Percentiles rank a stretch among this genome's conserved stretches.
Conservation (phyloP, 148 eudicot species). For the Dianthus caryophyllus region DNA sequence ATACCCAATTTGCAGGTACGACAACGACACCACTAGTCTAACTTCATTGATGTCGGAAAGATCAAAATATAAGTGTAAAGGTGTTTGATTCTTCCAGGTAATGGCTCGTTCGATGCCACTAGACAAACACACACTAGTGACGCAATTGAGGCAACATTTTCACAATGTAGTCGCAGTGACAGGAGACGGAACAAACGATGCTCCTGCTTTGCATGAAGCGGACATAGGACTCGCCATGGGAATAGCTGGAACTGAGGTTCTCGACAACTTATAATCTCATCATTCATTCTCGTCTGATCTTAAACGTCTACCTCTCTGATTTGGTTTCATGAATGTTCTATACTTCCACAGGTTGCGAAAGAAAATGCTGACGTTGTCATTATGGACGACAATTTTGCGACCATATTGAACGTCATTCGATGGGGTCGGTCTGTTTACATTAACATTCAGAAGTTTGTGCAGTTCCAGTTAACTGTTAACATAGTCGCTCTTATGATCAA, state of each 20-base stretch:
- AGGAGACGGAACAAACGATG: conserved; percentile 89
- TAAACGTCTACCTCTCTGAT: not conserved
- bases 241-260: conserved; percentile 77
- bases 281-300: not conserved
- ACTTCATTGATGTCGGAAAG: no score
- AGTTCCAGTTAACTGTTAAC: conserved; percentile 87
- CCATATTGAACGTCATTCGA: conserved; percentile 64
- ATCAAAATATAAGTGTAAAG: not conserved
- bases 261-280: not conserved
- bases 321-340: not conserved
- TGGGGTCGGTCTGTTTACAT: conserved; percentile 88
- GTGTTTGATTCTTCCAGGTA: conserved; percentile 35
- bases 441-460: conserved; percentile 88
- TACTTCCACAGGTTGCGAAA: conserved; percentile 62
- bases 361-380: conserved; percentile 80
- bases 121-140: conserved; percentile 66
- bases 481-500: conserved; percentile 75
- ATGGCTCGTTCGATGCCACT: conserved; percentile 79
- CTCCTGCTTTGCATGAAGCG: conserved; percentile 82
- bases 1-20: conserved; percentile 75
- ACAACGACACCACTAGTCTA: no score
- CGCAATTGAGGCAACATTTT: conserved; percentile 40
- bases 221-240: conserved; percentile 96
- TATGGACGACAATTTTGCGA: conserved; percentile 74
- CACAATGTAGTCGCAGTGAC: conserved; percentile 78